These are phyloP conservation scores for Funneliformis mosseae DNA, from an alignment of 192 early-diverging fungal genomes.

Conservation along the genomic window DNA sequence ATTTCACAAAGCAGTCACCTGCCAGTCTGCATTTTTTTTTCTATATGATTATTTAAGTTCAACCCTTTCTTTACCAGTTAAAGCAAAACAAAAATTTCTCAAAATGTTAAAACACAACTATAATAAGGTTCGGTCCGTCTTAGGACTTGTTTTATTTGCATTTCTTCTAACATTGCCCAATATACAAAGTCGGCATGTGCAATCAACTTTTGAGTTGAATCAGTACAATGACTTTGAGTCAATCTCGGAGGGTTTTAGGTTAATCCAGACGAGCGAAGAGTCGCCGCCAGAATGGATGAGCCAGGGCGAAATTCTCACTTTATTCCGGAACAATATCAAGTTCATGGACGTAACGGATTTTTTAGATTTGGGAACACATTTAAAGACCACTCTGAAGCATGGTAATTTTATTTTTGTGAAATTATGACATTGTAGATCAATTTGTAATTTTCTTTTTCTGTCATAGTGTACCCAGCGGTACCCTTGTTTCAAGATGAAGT, in stretches of 20 bases:
- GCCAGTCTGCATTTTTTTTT: no score
- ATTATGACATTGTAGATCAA: not conserved
- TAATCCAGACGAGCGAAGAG: constrained; percentile 49
- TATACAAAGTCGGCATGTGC: not conserved
- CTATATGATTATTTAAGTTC: no score
- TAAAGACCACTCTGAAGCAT: constrained; percentile 18
- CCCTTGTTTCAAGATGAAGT: constrained; percentile 66
- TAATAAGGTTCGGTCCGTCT: no score
- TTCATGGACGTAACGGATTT: constrained; percentile 92
- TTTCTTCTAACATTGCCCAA: no score
- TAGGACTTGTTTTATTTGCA: no score
- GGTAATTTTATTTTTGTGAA: constrained; percentile 19
- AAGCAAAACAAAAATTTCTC: no score
- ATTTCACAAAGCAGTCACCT: no score
- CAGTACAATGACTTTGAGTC: not conserved
- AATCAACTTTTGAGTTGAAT: not conserved
- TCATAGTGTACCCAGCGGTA: constrained; percentile 53
- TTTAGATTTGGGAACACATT: constrained; percentile 46
- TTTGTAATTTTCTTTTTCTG: not conserved
- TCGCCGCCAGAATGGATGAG: constrained; percentile 60
- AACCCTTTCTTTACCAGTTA: no score
- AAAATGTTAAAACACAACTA: no score
- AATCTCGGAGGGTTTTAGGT: constrained; percentile 19
- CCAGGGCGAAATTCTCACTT: constrained; percentile 61
- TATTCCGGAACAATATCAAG: constrained; percentile 65